Percentiles rank a stretch among this genome's conserved stretches.
These are phyloP conservation scores for Aspergillus sp. DNA, from an alignment of 2,329 filamentous ascomycete species.

Conservation along the genomic window DNA sequence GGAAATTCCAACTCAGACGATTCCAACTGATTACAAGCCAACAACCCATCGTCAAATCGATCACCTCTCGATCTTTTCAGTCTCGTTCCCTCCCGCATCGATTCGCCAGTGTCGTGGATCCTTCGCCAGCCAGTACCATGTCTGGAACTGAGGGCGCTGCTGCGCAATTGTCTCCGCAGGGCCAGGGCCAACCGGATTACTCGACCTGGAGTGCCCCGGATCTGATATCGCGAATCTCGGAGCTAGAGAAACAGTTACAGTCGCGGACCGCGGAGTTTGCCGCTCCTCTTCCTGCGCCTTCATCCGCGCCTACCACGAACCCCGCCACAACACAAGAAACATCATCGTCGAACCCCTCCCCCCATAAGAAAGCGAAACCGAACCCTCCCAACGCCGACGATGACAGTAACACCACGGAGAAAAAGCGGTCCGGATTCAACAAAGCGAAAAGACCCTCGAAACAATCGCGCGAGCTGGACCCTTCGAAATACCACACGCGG, in stretches of 20 bases:
- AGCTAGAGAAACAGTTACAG: constrained; percentile 66
- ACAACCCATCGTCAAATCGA: constrained; percentile 7
- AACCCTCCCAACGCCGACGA: constrained; percentile 15
- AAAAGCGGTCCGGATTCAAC: no score
- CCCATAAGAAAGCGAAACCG: constrained; percentile 17
- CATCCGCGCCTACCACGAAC: neutral
- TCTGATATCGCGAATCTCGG: constrained; percentile 66
- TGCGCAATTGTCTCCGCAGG: constrained; percentile 8
- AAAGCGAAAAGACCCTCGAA: constrained; percentile 33
- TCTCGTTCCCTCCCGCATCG: neutral
- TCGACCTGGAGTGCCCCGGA: constrained; percentile 66
- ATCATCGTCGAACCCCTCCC: neutral
- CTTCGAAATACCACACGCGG: constrained; percentile 76
- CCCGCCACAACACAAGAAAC: neutral
- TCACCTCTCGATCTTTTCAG: constrained; percentile 13
- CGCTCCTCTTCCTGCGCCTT: constrained; percentile 2
- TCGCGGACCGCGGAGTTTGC: constrained; percentile 44
- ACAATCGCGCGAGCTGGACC: constrained; percentile 64
- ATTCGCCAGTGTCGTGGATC: constrained; percentile 13
- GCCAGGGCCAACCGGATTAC: constrained; percentile 49
- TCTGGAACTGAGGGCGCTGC: constrained; percentile 13
- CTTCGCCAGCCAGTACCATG: constrained; percentile 23
- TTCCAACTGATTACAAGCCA: constrained; percentile 14
- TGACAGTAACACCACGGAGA: no score
- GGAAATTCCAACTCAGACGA: constrained; percentile 23